phyloP scores from a whole-genome alignment of 768 basidiomycete species.

The Phaffia tasmanica region DNA sequence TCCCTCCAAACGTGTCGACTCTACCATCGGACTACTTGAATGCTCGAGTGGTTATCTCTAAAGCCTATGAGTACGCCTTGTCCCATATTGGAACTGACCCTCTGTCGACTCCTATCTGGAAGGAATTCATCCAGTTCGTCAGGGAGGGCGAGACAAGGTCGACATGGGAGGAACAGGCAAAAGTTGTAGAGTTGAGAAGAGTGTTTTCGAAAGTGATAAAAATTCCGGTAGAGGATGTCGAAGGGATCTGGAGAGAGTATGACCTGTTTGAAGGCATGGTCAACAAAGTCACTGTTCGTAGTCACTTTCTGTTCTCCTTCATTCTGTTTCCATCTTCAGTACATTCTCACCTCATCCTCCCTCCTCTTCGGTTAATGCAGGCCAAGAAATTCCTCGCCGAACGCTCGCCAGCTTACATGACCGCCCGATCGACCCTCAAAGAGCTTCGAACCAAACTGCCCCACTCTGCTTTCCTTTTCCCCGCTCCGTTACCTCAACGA shows the following conservation, averaged over 20 bases:
- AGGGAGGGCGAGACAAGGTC: conserved; percentile 66
- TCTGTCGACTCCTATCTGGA: conserved; percentile 85
- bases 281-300: conserved; percentile 68
- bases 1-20: conserved; percentile 33
- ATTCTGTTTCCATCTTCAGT: background rate
- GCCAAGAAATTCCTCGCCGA: conserved; percentile 94
- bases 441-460: conserved; percentile 50
- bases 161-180: conserved; percentile 92
- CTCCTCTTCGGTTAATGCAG: conserved; percentile 35
- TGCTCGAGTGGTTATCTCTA: conserved; percentile 64
- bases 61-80: conserved; percentile 88
- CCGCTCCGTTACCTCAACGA: conserved; percentile 50
- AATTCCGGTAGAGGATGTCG: conserved; percentile 87
- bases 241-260: conserved; percentile 83
- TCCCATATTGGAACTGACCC: conserved; percentile 82
- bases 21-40: conserved; percentile 34
- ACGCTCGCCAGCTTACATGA: conserved; percentile 87
- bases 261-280: conserved; percentile 80
- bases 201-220: conserved; percentile 88
- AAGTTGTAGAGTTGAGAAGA: conserved; percentile 83
- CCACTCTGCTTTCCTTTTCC: conserved; percentile 34
- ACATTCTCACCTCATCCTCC: background rate
- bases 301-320: background rate
- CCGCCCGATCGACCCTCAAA: conserved; percentile 76
- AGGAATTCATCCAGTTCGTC: conserved; percentile 83